phyloP scores from a whole-genome alignment of 345 rosid genomes.

The Eucalyptus marginata region DNA sequence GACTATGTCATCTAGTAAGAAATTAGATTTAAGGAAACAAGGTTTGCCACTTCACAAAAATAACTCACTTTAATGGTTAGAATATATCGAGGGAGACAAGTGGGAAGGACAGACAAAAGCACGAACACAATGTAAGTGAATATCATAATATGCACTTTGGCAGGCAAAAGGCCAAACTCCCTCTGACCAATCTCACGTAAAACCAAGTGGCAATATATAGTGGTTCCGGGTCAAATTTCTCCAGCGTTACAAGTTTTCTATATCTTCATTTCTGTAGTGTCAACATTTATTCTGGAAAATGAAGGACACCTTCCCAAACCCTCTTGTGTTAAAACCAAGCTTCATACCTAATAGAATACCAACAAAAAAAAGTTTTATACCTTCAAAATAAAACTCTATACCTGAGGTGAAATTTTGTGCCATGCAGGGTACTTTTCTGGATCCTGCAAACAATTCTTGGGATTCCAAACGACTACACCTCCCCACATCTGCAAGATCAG shows the following conservation, averaged over 20 bases:
- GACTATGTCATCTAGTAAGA: neutral
- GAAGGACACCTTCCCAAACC: neutral
- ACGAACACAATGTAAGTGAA: neutral
- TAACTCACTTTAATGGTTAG: neutral
- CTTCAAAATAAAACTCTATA: neutral
- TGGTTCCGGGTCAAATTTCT: neutral
- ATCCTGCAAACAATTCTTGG: constrained; percentile 35
- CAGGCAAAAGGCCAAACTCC: neutral
- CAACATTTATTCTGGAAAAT: neutral
- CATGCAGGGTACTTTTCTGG: constrained; percentile 19
- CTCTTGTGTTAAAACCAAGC: neutral
- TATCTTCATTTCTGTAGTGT: neutral
- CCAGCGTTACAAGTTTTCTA: neutral
- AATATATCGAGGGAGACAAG: neutral
- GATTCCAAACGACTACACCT: constrained; percentile 83
- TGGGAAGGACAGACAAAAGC: neutral
- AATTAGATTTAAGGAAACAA: neutral
- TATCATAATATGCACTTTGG: neutral
- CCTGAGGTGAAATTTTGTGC: constrained; percentile 50
- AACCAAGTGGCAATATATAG: neutral
- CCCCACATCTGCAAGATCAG: constrained; percentile 83
- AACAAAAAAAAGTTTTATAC: neutral
- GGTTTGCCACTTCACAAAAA: neutral
- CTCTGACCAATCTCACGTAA: neutral
- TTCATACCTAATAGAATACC: neutral